Evolutionary conservation across 2,329 filamentous ascomycete genomes (phyloP), one percentile per base, ranked within the genome.

Genomic region (Colletotrichum lini): DNA sequence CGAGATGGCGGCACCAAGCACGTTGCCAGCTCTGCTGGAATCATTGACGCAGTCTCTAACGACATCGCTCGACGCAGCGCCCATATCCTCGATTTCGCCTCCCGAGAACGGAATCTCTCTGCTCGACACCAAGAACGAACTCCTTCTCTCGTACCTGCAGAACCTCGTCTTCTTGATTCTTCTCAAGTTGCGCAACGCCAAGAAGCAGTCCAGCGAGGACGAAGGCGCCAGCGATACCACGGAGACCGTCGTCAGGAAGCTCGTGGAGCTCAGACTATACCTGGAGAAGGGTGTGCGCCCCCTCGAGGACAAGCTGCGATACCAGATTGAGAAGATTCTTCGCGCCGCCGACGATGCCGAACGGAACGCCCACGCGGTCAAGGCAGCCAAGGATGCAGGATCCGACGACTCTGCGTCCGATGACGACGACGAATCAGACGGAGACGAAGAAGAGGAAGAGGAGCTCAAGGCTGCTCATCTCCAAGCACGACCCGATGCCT

Each of bases 91-190:
- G n/a, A 88, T 97, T 71, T 84, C 92, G 59, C 90, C 93, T n/a
- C 92, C 93, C 1, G 87, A 92, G 74, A 91, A 98, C 77, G 96
- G 96, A 78, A 96, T 99, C 70, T 98, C 96, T 0, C 90, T 99
- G 1, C 91, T 99, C 77, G 95, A 98, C 79, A 91, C 94, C 74
- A 99, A 99, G 84, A 98, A 97, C 82, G 96, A 99, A 80, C 88
- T 99, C n/a, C 91, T 99, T 21, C 91, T 99, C 49, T 96, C 96
- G 4, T 99, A 99, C 82, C 87, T 99, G 0, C 96, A 99, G 78
- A 97, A 98, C 77, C 90, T 98, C 4, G 94, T 96, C 54, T 97
- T 97, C 76, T 85, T 98, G 50, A 92, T 97, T 54, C 85, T 98
- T 2, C 82, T 97, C 47, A 96, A 97, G 78, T 82, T 98, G 23